These are phyloP conservation scores for Sporothrix mexicana DNA, from an alignment of 2,329 filamentous ascomycete genomes.

Conservation along the genomic window DNA sequence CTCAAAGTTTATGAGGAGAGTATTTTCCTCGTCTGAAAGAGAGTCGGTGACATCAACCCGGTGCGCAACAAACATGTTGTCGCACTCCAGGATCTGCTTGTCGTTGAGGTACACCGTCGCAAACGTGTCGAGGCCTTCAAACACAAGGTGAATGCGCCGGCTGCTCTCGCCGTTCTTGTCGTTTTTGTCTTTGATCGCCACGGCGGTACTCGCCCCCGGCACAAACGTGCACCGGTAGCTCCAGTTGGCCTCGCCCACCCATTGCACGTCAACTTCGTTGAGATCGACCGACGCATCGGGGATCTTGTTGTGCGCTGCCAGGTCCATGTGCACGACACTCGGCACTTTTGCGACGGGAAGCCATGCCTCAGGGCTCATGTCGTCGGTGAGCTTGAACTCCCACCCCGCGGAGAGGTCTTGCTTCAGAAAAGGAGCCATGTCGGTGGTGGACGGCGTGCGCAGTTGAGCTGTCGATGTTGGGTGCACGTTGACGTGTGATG, in stretches of 20 bases:
- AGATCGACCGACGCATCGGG: constrained; percentile 75
- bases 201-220: constrained; percentile 46
- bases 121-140: constrained; percentile 82
- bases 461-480: not conserved
- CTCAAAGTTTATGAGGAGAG: constrained; percentile 68
- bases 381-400: constrained; percentile 65
- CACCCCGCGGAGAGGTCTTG: constrained; percentile 55
- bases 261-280: constrained; percentile 75
- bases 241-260: constrained; percentile 76
- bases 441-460: no score
- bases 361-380: constrained; percentile 54
- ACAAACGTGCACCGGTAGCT: constrained; percentile 69
- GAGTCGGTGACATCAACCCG: constrained; percentile 65
- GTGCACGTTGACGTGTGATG: not conserved
- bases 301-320: constrained; percentile 66
- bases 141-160: constrained; percentile 57
- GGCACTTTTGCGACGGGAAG: constrained; percentile 67
- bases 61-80: constrained; percentile 81
- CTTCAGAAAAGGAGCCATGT: not conserved
- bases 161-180: constrained; percentile 48
- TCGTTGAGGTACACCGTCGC: constrained; percentile 75
- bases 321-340: constrained; percentile 70
- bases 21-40: constrained; percentile 60
- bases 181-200: constrained; percentile 41
- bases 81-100: constrained; percentile 68